These are phyloP conservation scores for Metschnikowia reukaufii DNA, from an alignment of 805 yeast species.

Conservation along the genomic window DNA sequence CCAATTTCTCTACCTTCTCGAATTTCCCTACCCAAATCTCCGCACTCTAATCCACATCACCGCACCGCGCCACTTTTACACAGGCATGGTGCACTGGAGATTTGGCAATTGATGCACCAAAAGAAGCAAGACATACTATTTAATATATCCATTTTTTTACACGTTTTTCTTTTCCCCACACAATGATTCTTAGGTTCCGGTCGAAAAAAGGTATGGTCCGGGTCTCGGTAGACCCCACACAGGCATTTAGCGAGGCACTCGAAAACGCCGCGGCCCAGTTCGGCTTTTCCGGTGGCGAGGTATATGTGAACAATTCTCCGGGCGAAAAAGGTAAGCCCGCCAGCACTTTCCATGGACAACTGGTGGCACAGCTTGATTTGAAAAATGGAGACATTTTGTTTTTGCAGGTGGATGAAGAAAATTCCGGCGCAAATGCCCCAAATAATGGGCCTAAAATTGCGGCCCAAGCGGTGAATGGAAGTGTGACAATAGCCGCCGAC, in stretches of 20 bases:
- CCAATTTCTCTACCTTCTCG: too few species aligned
- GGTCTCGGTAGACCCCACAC: conserved; percentile 48
- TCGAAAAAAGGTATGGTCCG: conserved; percentile 83
- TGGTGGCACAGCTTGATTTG: conserved; percentile 47
- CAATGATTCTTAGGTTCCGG: conserved; percentile 63
- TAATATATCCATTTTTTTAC: background rate
- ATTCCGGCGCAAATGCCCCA: background rate
- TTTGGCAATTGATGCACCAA: too few species aligned
- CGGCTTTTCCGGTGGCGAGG: conserved; percentile 10
- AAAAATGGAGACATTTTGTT: conserved; percentile 61
- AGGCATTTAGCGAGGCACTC: conserved; percentile 46
- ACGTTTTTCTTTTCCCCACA: background rate
- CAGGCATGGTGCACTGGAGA: too few species aligned
- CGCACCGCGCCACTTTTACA: too few species aligned
- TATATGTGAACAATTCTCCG: conserved; percentile 46
- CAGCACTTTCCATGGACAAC: conserved; percentile 32
- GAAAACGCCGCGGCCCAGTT: conserved; percentile 37
- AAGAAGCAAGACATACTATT: too few species aligned
- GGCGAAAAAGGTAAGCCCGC: conserved; percentile 44
- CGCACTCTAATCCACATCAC: too few species aligned
- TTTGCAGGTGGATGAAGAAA: conserved; percentile 32
- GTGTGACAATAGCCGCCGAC: conserved; percentile 11
- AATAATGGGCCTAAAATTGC: background rate
- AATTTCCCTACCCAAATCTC: background rate
- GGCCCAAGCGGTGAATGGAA: conserved; percentile 13